Evolutionary conservation across 164 flowering plant species (phyloP).

Genomic region (Vitis labrusca): DNA sequence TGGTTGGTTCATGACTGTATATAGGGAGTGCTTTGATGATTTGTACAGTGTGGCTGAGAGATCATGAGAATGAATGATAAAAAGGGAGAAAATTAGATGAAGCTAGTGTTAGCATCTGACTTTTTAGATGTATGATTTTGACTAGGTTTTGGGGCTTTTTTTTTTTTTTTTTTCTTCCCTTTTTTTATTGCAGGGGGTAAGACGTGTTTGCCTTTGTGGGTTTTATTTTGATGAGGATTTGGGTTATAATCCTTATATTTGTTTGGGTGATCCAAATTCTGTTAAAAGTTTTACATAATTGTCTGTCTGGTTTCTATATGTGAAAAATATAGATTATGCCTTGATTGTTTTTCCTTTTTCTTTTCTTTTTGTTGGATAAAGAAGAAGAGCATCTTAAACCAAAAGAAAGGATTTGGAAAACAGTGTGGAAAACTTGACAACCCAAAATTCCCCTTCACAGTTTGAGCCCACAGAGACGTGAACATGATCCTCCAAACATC

Average conservation of each 20-base stretch:
- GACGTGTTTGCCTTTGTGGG: slow-evolving; percentile 14
- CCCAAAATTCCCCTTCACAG: no score
- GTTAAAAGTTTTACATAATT: neutral
- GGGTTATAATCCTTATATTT: slow-evolving; percentile 27
- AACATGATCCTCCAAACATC: no score
- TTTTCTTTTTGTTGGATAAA: no score
- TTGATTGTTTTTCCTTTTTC: no score
- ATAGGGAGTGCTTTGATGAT: slow-evolving; percentile 29
- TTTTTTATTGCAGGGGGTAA: neutral
- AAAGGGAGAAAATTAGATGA: slow-evolving; percentile 1
- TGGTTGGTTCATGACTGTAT: slow-evolving; percentile 25
- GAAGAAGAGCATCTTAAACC: no score
- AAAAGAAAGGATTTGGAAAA: no score
- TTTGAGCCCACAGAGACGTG: no score
- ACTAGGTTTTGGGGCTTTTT: slow-evolving; percentile 10
- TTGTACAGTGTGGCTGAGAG: slow-evolving; percentile 43
- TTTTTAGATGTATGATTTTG: slow-evolving; percentile 23
- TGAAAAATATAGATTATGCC: neutral
- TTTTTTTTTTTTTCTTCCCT: neutral
- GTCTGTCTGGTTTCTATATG: slow-evolving; percentile 7
- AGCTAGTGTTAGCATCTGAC: slow-evolving; percentile 23
- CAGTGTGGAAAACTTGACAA: no score
- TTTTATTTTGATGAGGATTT: slow-evolving; percentile 23
- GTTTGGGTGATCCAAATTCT: slow-evolving; percentile 30
- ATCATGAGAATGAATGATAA: slow-evolving; percentile 4